phyloP scores from a whole-genome alignment of 495 filamentous ascomycete species.

The Tuber calosporum region DNA sequence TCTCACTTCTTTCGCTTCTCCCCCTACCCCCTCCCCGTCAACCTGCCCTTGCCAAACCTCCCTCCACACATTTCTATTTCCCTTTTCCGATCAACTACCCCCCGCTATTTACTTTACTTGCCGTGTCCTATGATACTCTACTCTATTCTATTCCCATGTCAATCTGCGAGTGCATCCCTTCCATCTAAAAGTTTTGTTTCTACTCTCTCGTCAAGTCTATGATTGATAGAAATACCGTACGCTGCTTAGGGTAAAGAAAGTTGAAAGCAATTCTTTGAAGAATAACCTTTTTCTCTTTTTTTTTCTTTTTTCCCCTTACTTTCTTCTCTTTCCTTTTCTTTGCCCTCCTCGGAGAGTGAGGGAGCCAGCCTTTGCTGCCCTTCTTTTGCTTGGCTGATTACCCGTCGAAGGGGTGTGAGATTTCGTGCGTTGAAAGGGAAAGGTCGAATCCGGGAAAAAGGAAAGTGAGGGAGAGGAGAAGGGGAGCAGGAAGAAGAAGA shows the following conservation, averaged over 20 bases:
- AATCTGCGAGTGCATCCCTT: neutral
- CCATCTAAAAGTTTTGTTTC: slow-evolving; percentile 3
- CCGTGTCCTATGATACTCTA: neutral
- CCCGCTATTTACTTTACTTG: neutral
- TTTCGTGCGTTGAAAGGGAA: neutral
- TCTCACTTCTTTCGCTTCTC: slow-evolving; percentile 1
- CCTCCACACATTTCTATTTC: neutral
- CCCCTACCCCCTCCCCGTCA: slow-evolving; percentile 6
- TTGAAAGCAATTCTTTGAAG: neutral
- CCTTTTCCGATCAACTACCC: neutral
- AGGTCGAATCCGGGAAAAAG: neutral
- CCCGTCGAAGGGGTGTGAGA: neutral
- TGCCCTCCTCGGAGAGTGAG: neutral
- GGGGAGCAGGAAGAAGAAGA: neutral
- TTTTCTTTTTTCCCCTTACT: too few species aligned
- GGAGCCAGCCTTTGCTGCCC: neutral
- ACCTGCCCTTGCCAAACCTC: neutral
- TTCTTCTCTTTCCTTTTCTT: neutral
- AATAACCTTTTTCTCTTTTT: neutral
- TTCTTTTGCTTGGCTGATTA: neutral
- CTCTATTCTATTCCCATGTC: neutral
- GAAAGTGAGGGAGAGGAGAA: neutral
- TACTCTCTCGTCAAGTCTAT: neutral
- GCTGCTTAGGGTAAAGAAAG: neutral
- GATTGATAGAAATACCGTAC: neutral